Evolutionary conservation across 305 asterid species (phyloP).

Genomic region (Fraxinus sp.): DNA sequence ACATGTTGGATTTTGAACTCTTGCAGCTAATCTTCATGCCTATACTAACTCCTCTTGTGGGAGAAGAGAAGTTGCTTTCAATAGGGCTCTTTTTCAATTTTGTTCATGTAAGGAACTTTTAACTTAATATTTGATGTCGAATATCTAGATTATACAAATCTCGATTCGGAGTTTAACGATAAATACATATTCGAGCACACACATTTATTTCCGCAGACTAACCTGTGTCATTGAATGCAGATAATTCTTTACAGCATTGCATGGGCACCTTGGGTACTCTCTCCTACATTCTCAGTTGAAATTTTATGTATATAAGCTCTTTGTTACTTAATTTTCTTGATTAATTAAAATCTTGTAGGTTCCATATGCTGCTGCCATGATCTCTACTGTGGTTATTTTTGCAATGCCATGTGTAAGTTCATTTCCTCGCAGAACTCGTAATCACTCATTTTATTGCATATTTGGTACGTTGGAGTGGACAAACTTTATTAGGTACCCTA

Average conservation of each 20-base stretch:
- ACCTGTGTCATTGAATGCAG: constrained; percentile 45
- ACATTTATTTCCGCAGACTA: background rate
- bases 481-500: no score
- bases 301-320: background rate
- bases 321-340: background rate
- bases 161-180: background rate
- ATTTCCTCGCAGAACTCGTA: background rate
- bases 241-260: constrained; percentile 75
- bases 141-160: background rate
- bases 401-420: constrained; percentile 78
- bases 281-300: background rate
- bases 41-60: constrained; percentile 56
- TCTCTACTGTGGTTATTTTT: constrained; percentile 51
- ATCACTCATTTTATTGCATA: background rate
- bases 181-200: background rate
- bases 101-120: constrained; percentile 43
- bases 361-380: constrained; percentile 71
- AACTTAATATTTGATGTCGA: background rate
- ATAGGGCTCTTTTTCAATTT: constrained; percentile 62
- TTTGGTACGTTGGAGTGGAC: background rate
- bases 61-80: constrained; percentile 73
- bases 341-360: constrained; percentile 42
- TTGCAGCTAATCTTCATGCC: constrained; percentile 84
- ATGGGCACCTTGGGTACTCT: constrained; percentile 84
- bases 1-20: constrained; percentile 5